Evolutionary conservation across 1,284 basidiomycete genomes (phyloP), one percentile per base, ranked within the genome.

Genomic region (Phellinidium pouzarii): DNA sequence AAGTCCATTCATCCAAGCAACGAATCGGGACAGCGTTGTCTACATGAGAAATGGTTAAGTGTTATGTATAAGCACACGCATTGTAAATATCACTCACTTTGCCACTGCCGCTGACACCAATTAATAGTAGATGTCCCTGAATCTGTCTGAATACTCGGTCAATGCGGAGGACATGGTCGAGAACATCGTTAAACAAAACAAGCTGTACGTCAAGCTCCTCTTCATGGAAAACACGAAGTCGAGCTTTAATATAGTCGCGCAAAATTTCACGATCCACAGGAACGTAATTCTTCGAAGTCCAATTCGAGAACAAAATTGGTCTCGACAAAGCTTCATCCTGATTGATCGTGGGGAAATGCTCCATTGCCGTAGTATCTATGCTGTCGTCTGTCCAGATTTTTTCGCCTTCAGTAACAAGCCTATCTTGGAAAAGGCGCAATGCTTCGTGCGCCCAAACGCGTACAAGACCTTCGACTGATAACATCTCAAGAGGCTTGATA

Each of bases 141-240:
- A 96, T 78, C 70, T 99, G 96, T 20, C 95, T 82, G 83, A 99
- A 95, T n/a, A 99, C 96, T 63, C 96, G 88, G 68, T 99, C 96
- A 62, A 98, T 99, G 44, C 93, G 83, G 8, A 99, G 78, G 37
- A 98, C 96, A 61, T 99, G 94, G 66, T 99, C 96, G 53, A 99
- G 77, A 3, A 99, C 96, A 61, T 96, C 94, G 65, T 99, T 97
- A 78, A 99, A 99, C 22, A 99, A 77, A 23, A 99, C 97, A 17
- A 99, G 81, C n/a, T 91, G 92, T 3, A 98, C 94, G 60, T 99
- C 97, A 50, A 99, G 73, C 69, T 99, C 96, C 70, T 97, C 94
- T 67, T 98, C 94, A 63, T 97, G 94, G 72, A 95, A 97, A 6
- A 97, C 89, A 14, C 89, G 84, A 34, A 99, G 76, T 38, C 97